A percentile compares a stretch with the other conserved stretches of the same genome.
Evolutionary conservation across 768 basidiomycete species (phyloP).

Genomic region (Ephemerocybe angulata): DNA sequence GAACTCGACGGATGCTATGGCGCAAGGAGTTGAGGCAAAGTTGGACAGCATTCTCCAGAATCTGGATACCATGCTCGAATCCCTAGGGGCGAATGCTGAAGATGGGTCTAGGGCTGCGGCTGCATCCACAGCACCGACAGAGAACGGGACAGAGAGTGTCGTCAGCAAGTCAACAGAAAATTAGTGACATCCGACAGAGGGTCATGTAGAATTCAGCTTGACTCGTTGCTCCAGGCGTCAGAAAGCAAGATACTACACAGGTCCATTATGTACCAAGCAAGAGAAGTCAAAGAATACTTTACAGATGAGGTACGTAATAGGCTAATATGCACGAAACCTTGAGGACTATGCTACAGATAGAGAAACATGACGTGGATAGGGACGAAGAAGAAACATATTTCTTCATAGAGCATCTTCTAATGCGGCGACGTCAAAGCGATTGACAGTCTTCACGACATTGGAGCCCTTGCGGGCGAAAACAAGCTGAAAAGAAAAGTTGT

Average conservation of each 20-base stretch:
- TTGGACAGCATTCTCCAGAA: slow-evolving; percentile 59
- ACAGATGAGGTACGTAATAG: slow-evolving; percentile 1
- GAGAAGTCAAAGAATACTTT: neutral
- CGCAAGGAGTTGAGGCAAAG: slow-evolving; percentile 56
- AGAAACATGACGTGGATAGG: neutral
- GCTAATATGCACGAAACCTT: neutral
- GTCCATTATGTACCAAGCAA: neutral
- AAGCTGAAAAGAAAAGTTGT: slow-evolving; percentile 43
- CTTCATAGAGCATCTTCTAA: slow-evolving; percentile 14
- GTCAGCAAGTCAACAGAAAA: neutral
- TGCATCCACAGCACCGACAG: neutral
- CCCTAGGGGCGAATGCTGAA: slow-evolving; percentile 31
- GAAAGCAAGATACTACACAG: neutral
- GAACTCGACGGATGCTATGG: slow-evolving; percentile 56
- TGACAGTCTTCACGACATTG: slow-evolving; percentile 78
- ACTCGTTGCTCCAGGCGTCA: neutral
- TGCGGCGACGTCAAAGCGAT: slow-evolving; percentile 48
- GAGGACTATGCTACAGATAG: neutral
- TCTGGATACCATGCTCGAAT: slow-evolving; percentile 50
- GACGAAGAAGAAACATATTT: neutral
- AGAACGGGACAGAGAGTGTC: neutral
- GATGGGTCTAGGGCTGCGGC: neutral
- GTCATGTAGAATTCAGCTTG: neutral
- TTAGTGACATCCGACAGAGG: neutral
- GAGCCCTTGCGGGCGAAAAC: slow-evolving; percentile 80